phyloP scores from a whole-genome alignment of 1,284 basidiomycete species.

The Peniophora sp. region DNA sequence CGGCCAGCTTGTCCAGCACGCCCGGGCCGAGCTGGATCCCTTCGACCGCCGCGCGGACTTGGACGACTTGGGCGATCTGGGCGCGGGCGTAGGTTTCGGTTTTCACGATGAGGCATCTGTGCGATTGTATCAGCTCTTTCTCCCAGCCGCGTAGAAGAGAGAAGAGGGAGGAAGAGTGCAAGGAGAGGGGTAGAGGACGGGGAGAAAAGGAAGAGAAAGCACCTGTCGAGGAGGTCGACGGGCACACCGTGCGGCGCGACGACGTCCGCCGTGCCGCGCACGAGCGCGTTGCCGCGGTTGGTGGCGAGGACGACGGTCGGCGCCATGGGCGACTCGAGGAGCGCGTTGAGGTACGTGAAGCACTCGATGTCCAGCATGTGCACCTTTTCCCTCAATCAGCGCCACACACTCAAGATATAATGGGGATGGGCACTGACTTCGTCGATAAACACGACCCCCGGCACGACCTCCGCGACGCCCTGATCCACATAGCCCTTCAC shows the following conservation, averaged over 20 bases:
- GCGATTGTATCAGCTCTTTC: background rate
- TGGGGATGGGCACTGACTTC: conserved; percentile 53
- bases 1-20: conserved; percentile 77
- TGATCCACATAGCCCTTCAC: conserved; percentile 97
- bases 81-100: conserved; percentile 81
- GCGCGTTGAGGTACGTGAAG: conserved; percentile 96
- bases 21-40: conserved; percentile 72
- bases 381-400: conserved; percentile 45
- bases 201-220: conserved; percentile 12
- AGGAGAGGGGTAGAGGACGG: conserved; percentile 2
- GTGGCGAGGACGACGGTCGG: conserved; percentile 97
- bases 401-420: background rate
- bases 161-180: conserved; percentile 4
- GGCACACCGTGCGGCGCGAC: conserved; percentile 92
- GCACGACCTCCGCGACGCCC: conserved; percentile 95
- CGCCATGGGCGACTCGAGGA: conserved; percentile 93
- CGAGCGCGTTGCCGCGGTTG: conserved; percentile 87
- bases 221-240: conserved; percentile 89
- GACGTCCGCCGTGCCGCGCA: conserved; percentile 90
- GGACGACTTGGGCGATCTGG: conserved; percentile 84
- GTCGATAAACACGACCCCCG: conserved; percentile 97
- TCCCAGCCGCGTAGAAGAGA: background rate
- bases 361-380: conserved; percentile 99
- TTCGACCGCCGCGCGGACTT: conserved; percentile 82
- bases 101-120: conserved; percentile 91